phyloP scores from a whole-genome alignment of 1,284 basidiomycete genomes.

The Hymenochaete sp. region DNA sequence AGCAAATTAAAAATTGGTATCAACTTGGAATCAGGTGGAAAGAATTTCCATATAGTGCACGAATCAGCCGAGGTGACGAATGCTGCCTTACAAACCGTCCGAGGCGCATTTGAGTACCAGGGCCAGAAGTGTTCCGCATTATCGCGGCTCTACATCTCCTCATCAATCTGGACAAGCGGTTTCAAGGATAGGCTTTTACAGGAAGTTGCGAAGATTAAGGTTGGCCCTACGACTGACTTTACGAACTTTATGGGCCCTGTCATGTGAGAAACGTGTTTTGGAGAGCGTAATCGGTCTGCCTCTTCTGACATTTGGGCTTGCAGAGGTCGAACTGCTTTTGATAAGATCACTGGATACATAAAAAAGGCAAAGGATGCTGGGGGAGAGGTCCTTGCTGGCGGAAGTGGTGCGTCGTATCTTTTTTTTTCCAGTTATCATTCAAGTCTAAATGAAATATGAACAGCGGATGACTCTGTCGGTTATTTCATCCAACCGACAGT shows the following conservation, averaged over 20 bases:
- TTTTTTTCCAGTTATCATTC: not conserved
- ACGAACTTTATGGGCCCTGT: constrained; percentile 93
- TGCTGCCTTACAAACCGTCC: constrained; percentile 82
- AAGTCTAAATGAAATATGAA: not conserved
- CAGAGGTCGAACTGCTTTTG: constrained; percentile 79
- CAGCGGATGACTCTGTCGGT: constrained; percentile 84
- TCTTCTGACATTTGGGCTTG: not conserved
- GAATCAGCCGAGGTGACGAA: constrained; percentile 80
- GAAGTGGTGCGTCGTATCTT: constrained; percentile 44
- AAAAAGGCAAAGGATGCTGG: constrained; percentile 84
- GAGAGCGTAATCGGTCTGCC: not conserved
- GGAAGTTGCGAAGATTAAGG: constrained; percentile 77
- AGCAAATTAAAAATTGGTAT: not conserved
- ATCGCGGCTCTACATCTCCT: constrained; percentile 85
- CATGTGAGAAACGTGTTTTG: constrained; percentile 48
- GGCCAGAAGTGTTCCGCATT: constrained; percentile 97
- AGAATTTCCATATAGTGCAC: constrained; percentile 97
- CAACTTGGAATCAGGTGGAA: constrained; percentile 52
- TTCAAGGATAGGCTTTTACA: constrained; percentile 77
- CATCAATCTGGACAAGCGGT: constrained; percentile 77
- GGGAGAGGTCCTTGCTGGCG: constrained; percentile 83
- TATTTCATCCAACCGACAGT: constrained; percentile 95
- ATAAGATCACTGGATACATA: constrained; percentile 83
- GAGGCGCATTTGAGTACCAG: constrained; percentile 95
- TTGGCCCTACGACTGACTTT: constrained; percentile 76